phyloP scores from a whole-genome alignment of 441 rosid species.

The Bocquillonia castaneifolia region DNA sequence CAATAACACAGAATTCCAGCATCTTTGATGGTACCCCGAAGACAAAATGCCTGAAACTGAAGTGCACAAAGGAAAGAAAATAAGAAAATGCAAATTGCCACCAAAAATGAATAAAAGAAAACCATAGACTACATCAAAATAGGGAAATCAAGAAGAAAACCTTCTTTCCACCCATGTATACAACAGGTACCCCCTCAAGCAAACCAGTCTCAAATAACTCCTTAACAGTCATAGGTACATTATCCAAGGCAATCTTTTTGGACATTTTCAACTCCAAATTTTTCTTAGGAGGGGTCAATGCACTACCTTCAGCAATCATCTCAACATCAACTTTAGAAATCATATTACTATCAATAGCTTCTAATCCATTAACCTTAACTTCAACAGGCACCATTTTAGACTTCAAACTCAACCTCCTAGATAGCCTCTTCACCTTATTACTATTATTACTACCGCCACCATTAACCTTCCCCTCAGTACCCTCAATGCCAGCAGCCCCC shows the following conservation, averaged over 20 bases:
- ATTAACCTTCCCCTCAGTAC: slow-evolving; percentile 11
- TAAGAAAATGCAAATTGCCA: not conserved
- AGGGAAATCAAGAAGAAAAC: slow-evolving; percentile 33
- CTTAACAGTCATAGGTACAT: slow-evolving; percentile 78
- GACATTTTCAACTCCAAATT: slow-evolving; percentile 55
- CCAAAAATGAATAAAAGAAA: not conserved
- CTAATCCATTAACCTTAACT: slow-evolving; percentile 35
- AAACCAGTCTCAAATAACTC: slow-evolving; percentile 95
- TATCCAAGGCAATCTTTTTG: slow-evolving; percentile 42
- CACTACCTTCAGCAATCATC: slow-evolving; percentile 46
- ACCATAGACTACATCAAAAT: not conserved
- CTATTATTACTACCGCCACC: not conserved
- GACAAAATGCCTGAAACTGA: slow-evolving; percentile 76
- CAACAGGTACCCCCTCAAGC: slow-evolving; percentile 86
- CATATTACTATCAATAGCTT: slow-evolving; percentile 27
- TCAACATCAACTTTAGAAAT: slow-evolving; percentile 41
- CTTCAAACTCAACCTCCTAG: slow-evolving; percentile 21
- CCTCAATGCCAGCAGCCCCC: slow-evolving; percentile 4
- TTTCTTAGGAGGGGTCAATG: slow-evolving; percentile 37
- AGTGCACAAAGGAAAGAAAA: slow-evolving; percentile 14
- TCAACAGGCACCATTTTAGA: slow-evolving; percentile 38
- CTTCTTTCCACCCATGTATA: slow-evolving; percentile 89
- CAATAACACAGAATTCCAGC: slow-evolving; percentile 94
- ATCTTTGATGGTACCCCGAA: slow-evolving; percentile 77
- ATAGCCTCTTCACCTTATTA: slow-evolving; percentile 25